Conservation (phyloP, 768 basidiomycete species). For the Panaeolus cyanescens region DNA sequence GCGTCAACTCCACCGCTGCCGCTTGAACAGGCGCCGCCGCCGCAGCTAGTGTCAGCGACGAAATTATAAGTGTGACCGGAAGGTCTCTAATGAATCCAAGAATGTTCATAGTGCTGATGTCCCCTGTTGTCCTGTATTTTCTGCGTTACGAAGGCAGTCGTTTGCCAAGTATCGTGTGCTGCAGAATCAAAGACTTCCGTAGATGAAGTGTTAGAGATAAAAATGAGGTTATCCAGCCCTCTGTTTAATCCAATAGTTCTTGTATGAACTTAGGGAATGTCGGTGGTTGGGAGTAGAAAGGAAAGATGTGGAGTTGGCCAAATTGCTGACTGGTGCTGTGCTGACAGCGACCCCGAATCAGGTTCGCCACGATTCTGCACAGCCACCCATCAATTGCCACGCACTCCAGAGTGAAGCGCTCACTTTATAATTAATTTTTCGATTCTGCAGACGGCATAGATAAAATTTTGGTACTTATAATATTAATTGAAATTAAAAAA, state of each 20-base stretch:
- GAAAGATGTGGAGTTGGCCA: neutral
- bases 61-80: neutral
- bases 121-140: neutral
- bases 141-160: too few relatives aligned
- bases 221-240: neutral
- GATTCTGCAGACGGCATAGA: too few relatives aligned
- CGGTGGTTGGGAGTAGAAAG: neutral
- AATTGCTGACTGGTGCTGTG: neutral
- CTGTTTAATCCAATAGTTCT: neutral
- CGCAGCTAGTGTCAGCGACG: neutral
- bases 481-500: too few relatives aligned
- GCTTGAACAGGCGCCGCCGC: neutral
- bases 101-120: neutral
- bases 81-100: neutral
- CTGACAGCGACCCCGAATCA: neutral
- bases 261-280: neutral
- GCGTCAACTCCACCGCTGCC: conserved; percentile 42
- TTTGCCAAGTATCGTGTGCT: neutral
- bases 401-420: neutral
- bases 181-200: neutral
- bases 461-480: too few relatives aligned
- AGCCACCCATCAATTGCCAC: conserved; percentile 2
- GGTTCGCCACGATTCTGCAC: neutral
- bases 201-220: neutral
- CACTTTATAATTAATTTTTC: neutral